Evolutionary conservation across 306 rosid genomes (phyloP), one percentile per base, ranked within the genome.

Genomic region (Fragaria vesca): DNA sequence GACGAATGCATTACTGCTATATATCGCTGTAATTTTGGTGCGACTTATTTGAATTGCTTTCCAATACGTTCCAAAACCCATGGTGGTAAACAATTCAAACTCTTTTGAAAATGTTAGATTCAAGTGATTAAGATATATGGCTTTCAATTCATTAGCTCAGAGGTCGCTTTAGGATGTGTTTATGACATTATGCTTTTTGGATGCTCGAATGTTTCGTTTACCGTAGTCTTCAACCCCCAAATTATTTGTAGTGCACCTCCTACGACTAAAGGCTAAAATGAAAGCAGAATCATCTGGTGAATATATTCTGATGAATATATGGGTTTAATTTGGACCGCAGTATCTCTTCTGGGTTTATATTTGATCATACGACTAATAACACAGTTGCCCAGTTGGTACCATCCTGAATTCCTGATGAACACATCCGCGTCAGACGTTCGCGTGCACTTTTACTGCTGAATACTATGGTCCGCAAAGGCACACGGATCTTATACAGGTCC

Each of bases 91-190:
- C 38, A 24, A 48, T 70, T 24, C 68, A 61, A 28, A 15, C 36
- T 30, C 10, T 2, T 46, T 18, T 4, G 30, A 51, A 32, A 51
- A 30, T 32, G 51, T 21, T 17, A 10, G 28, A 20, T 20, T n/a
- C 42, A 2, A 54, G 28, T 54, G 34, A 30, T 47, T 36, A 70
- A 16, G 12, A 46, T 24, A 47, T 36, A 3, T 30, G 51, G 66
- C 38, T 75, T 73, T 73, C 79, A 69, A 62, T 62, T 40, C 9
- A 75, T 86, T 80, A 73, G 86, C 65, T 85, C 75, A 58, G 0
- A 50, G 34, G 89, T 85, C 84, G 78, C 84, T 85, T 79, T 82
- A 73, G 12, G 57, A 68, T 55, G 73, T 65, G 80, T 68, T 66
- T 40, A 63, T 40, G 63, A 57, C 68, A 76, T 40, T 72, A 38